Evolutionary conservation across 169 alveolate species (phyloP), one percentile per base, ranked within the genome.

Genomic region (Plasmodium yoelii): DNA sequence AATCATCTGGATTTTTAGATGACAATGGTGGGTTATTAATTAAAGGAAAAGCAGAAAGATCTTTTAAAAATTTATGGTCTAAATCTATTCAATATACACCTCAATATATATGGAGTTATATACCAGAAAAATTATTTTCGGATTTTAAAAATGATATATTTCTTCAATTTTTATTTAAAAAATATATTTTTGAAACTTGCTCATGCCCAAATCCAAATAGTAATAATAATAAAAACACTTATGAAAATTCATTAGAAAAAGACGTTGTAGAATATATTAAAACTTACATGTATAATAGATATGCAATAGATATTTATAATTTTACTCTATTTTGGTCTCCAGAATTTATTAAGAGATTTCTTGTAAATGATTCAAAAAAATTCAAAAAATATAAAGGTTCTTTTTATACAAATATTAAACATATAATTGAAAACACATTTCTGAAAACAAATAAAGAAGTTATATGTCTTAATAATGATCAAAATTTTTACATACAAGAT

Each of bases 21-120:
- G 98, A 96, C 2, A 95, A 94, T 49, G 98, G 98, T 55, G 95
- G 98, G 1, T 95, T 96, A 19, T 86, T 96, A 49, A 92, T 96
- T 22, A 88, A 96, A 71, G 98, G 98, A 5, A 96, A 95, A 91
- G 98, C 98, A 3, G 98, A 96, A 73, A 97, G 97, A 47, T 97
- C 98, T 6, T 96, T 94, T 82, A 92, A 97, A 53, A 71, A 88
- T 51, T 91, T 96, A 42, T 96, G 98, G 98, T 96, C 98, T 1
- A 92, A 94, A 67, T 92, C 95, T 28, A 92, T 95, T 24, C 90
- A 88, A 44, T 94, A 96, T 74, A 91, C 92, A 15, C 98, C 98
- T 12, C 94, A 93, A 84, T 90, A 94, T 87, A 88, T 95, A 91
- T 96, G 98, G 98, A 80, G 90, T 67, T 80, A 80, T 59, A 65